Evolutionary conservation across 2,329 filamentous ascomycete genomes (phyloP), one percentile per base, ranked within the genome.

Genomic region (Sporothrix euskadiensis): DNA sequence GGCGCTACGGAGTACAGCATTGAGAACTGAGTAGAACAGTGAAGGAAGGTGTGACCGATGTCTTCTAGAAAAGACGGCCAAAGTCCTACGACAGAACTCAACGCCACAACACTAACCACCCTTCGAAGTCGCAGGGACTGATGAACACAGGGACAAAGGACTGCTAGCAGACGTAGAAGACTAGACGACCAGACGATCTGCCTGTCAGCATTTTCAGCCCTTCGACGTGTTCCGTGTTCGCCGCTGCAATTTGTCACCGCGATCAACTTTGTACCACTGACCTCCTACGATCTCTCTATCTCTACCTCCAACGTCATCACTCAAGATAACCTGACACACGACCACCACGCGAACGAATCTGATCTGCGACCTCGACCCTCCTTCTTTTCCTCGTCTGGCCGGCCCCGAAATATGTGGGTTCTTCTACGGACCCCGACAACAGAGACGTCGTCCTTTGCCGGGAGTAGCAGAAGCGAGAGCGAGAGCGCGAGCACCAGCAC

Each of bases 371-470:
- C 39, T 47, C 61, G 61, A 22, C 32, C 1, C 61, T 44, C 39
- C 61, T 30, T n/a, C n/a, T 47, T 10, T 47, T 3, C 61, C 12
- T 22, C 30, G 30, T 54, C 65, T 69, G 44, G 44, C 47, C 66
- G 66, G n/a, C 22, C 72, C 54, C 61, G n/a, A 71, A 71, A 72
- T 71, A 80, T 79, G 78, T 77, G 78, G 75, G 77, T 76, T 77
- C 77, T 77, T 78, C 75, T 76, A 71, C 74, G 73, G 73, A 68
- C 74, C 74, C 74, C 76, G 76, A 76, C 76, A 76, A 76, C 76
- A 77, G 76, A 78, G 75, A 78, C 77, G 75, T 73, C 75, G 76
- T 76, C 75, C 76, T 74, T 75, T 75, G 75, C 78, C 77, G 76
- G 77, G 75, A 78, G 74, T 71, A 75, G 71, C 61, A 65, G 56